A percentile compares a stretch with the other conserved stretches of the same genome.
Evolutionary conservation across 169 alveolate species (phyloP).

Genomic region (Neospora caninum): DNA sequence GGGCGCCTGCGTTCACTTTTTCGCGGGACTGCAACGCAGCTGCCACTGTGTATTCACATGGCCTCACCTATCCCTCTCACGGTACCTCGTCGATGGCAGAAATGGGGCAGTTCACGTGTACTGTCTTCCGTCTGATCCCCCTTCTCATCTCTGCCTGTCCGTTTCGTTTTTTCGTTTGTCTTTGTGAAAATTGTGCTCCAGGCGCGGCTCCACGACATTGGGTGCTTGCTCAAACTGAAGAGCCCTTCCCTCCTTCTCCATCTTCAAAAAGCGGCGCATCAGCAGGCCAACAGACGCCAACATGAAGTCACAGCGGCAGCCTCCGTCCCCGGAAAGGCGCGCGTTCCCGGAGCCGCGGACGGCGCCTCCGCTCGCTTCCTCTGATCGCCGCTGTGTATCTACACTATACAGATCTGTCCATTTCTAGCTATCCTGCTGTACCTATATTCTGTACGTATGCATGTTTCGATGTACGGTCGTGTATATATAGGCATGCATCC

Average conservation of each 20-base stretch:
- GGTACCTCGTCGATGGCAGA: too few relatives aligned
- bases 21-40: too few relatives aligned
- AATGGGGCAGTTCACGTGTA: too few relatives aligned
- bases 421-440: neutral
- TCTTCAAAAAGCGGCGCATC: slow-evolving; percentile 81
- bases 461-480: neutral
- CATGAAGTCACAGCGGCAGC: neutral
- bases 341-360: neutral
- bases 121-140: neutral
- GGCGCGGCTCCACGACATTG: slow-evolving; percentile 72
- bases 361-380: too few relatives aligned
- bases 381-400: neutral
- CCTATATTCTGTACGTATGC: neutral
- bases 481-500: neutral
- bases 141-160: neutral
- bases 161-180: neutral
- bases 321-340: neutral
- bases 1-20: too few relatives aligned
- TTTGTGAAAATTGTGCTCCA: neutral
- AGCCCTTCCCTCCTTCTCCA: slow-evolving; percentile 88
- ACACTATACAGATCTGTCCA: neutral
- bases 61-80: too few relatives aligned
- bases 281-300: slow-evolving; percentile 68
- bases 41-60: too few relatives aligned
- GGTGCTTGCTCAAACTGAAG: slow-evolving; percentile 84